Evolutionary conservation across 2,329 filamentous ascomycete species (phyloP).

Genomic region (Trichophyton rubrum): DNA sequence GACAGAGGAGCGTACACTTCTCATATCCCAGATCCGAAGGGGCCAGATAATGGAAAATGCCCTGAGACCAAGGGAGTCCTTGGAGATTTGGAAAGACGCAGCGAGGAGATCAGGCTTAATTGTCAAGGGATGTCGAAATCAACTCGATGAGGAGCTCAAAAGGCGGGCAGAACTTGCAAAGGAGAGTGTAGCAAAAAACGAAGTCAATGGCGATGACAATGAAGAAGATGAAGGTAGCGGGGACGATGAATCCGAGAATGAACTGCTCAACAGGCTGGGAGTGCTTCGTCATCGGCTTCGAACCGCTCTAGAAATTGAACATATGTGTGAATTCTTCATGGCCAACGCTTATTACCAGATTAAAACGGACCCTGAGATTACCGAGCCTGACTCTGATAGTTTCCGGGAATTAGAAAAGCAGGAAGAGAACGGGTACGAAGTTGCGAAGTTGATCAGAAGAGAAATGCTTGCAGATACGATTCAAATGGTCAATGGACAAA

Average conservation of each 20-base stretch:
- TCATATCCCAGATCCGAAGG: constrained; percentile 51
- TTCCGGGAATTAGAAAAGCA: constrained; percentile 54
- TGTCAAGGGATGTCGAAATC: constrained; percentile 51
- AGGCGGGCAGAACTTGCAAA: constrained; percentile 12
- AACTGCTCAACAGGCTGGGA: constrained; percentile 38
- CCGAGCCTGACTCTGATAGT: constrained; percentile 52
- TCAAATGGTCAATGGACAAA: constrained; percentile 49
- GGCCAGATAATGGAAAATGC: constrained; percentile 74
- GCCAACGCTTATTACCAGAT: constrained; percentile 76
- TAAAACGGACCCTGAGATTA: constrained; percentile 55
- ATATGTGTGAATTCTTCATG: constrained; percentile 72
- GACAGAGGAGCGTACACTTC: constrained; percentile 53
- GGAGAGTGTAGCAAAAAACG: constrained; percentile 8
- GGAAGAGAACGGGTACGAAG: constrained; percentile 63
- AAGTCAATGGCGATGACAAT: constrained; percentile 9
- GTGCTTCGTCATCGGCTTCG: constrained; percentile 56
- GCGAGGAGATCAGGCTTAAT: constrained; percentile 36
- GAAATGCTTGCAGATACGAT: constrained; percentile 57
- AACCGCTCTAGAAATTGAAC: constrained; percentile 62
- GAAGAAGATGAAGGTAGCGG: constrained; percentile 28
- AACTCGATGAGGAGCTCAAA: constrained; percentile 41
- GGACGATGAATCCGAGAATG: constrained; percentile 23
- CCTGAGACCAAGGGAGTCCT: constrained; percentile 52
- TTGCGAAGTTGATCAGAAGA: constrained; percentile 61
- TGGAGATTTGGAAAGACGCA: constrained; percentile 55